Conservation (phyloP, 2,329 filamentous ascomycete genomes). For the Diaporthe batatas region DNA sequence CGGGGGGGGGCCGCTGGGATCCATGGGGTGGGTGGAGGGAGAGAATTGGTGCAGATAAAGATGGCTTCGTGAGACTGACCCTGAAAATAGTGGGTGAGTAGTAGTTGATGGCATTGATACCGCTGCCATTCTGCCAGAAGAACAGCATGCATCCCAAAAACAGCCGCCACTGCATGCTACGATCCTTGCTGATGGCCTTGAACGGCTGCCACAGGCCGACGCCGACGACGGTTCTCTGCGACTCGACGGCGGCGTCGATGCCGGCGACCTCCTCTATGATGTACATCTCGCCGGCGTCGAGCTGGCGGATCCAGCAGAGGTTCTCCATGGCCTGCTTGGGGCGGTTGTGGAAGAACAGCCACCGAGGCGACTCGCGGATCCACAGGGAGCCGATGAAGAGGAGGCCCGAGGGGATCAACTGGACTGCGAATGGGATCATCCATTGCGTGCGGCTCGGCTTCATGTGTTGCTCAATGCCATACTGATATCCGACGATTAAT, state of each 20-base stretch:
- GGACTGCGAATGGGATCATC: constrained; percentile 75
- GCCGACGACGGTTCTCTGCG: constrained; percentile 73
- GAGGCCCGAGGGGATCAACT: constrained; percentile 75
- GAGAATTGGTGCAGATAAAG: neutral
- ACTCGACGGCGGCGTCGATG: constrained; percentile 78
- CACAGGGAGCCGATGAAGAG: constrained; percentile 71
- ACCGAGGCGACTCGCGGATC: constrained; percentile 76
- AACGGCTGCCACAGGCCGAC: constrained; percentile 83
- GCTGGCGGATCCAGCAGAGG: constrained; percentile 75
- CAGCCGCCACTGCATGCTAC: constrained; percentile 76
- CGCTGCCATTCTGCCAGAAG: constrained; percentile 82
- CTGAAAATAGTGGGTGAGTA: constrained; percentile 77
- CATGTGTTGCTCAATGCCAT: constrained; percentile 68
- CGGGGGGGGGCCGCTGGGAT: too few species aligned
- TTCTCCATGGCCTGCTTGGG: constrained; percentile 70
- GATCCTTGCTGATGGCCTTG: constrained; percentile 62
- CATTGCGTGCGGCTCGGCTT: constrained; percentile 66
- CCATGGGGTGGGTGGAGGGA: too few species aligned
- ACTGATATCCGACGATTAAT: constrained; percentile 47
- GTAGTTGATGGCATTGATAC: constrained; percentile 86
- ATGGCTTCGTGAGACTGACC: neutral
- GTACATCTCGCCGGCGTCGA: constrained; percentile 70
- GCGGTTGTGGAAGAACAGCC: constrained; percentile 74
- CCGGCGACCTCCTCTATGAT: constrained; percentile 79
- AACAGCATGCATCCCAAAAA: constrained; percentile 82